Evolutionary conservation across 1,284 basidiomycete species (phyloP).

Genomic region (Tilletia horrida): DNA sequence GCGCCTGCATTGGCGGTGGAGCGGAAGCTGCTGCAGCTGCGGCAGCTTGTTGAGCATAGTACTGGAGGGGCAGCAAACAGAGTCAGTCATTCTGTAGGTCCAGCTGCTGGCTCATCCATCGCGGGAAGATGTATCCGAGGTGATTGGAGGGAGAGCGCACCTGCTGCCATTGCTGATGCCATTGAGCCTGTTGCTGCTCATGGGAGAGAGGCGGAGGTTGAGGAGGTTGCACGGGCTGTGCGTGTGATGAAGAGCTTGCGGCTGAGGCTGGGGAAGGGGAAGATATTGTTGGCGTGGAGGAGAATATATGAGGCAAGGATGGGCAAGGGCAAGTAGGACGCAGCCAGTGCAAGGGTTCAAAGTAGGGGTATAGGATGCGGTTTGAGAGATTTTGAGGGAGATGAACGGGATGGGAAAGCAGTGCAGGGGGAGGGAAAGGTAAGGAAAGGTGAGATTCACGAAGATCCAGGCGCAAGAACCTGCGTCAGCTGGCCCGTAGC

Average conservation of each 20-base stretch:
- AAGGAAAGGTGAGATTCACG: neutral
- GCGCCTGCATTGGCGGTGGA: neutral
- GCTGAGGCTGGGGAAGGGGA: neutral
- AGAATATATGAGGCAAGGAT: neutral
- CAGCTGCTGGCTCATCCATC: neutral
- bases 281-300: neutral
- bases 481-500: neutral
- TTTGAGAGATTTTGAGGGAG: neutral
- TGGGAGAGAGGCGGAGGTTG: conserved; percentile 6
- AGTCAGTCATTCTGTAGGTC: neutral
- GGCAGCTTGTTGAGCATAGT: conserved; percentile 13
- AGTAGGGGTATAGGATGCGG: neutral
- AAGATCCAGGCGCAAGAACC: neutral
- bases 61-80: neutral
- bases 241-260: conserved; percentile 4
- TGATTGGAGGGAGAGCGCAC: conserved; percentile 5
- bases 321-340: neutral
- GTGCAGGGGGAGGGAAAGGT: neutral
- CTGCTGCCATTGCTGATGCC: conserved; percentile 19
- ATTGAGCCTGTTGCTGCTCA: conserved; percentile 17
- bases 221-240: conserved; percentile 10
- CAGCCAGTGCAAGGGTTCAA: neutral
- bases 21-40: neutral
- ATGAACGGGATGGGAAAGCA: neutral
- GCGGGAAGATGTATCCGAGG: neutral